These are phyloP conservation scores for Lachnellula subtilissima DNA, from an alignment of 2,329 filamentous ascomycete species.

Conservation along the genomic window DNA sequence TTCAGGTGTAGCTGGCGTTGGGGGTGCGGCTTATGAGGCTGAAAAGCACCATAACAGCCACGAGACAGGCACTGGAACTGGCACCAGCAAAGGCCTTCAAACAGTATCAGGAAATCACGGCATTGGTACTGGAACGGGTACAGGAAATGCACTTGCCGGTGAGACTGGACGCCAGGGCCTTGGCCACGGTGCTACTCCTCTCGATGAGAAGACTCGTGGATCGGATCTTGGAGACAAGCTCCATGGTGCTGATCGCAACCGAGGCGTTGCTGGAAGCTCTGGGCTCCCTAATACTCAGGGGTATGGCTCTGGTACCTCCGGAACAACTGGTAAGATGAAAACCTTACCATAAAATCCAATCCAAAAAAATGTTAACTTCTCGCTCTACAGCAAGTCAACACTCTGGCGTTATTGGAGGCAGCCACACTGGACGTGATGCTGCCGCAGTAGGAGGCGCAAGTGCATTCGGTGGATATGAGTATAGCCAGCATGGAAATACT, in stretches of 20 bases:
- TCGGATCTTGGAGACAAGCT: constrained; percentile 21
- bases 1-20: constrained; percentile 3
- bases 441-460: background rate
- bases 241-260: constrained; percentile 21
- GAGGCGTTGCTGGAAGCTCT: constrained; percentile 15
- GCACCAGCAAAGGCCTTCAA: constrained; percentile 10
- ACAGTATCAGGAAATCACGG: constrained; percentile 14
- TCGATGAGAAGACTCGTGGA: constrained; percentile 11
- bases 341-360: too few species aligned
- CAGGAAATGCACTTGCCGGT: constrained; percentile 12
- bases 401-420: background rate
- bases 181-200: constrained; percentile 13
- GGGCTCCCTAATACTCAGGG: constrained; percentile 9
- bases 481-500: background rate
- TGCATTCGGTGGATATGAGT: background rate
- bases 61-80: background rate
- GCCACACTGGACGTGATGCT: background rate
- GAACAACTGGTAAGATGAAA: background rate
- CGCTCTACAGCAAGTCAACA: background rate
- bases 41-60: constrained; percentile 6
- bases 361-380: too few species aligned
- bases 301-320: constrained; percentile 1
- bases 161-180: constrained; percentile 7
- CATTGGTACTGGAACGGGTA: constrained; percentile 13
- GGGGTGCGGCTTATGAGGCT: background rate